Evolutionary conservation across 1,284 basidiomycete genomes (phyloP).

Genomic region (Entoloma clypeatum): DNA sequence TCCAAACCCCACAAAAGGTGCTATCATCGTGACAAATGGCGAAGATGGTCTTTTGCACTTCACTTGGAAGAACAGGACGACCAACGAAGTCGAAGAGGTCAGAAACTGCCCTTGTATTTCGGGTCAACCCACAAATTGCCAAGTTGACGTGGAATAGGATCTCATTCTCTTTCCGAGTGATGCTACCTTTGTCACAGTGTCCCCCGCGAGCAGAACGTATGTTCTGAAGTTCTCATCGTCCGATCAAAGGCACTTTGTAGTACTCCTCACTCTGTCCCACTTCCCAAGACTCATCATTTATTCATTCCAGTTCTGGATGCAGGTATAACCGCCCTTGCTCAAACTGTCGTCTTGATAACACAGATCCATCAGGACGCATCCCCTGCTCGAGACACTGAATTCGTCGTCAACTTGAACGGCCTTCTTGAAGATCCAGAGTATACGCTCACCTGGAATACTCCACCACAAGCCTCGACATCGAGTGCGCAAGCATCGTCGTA

Average conservation of each 20-base stretch:
- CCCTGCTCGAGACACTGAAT: conserved; percentile 65
- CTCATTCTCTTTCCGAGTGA: conserved; percentile 76
- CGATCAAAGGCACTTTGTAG: conserved; percentile 75
- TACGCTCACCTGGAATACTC: conserved; percentile 53
- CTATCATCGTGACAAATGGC: conserved; percentile 58
- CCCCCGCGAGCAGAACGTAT: conserved; percentile 61
- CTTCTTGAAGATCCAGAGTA: conserved; percentile 62
- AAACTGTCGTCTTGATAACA: conserved; percentile 4
- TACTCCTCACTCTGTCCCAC: conserved; percentile 2
- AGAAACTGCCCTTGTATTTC: conserved; percentile 16
- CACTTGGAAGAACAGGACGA: conserved; percentile 69
- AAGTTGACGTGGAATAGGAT: conserved; percentile 41
- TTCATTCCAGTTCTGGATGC: conserved; percentile 70
- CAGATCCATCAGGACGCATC: conserved; percentile 52
- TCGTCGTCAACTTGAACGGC: conserved; percentile 64
- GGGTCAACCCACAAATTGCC: background rate
- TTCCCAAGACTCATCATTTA: conserved; percentile 12
- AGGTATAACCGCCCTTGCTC: conserved; percentile 42
- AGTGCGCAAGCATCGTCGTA: conserved; percentile 33
- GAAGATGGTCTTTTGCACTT: conserved; percentile 77
- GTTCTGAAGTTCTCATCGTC: conserved; percentile 81
- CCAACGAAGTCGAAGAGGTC: conserved; percentile 59
- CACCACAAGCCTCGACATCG: conserved; percentile 43
- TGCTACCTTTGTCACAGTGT: conserved; percentile 68
- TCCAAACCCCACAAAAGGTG: conserved; percentile 64